phyloP scores from a whole-genome alignment of 768 basidiomycete species.

The Naganishia vaughanmartiniae region DNA sequence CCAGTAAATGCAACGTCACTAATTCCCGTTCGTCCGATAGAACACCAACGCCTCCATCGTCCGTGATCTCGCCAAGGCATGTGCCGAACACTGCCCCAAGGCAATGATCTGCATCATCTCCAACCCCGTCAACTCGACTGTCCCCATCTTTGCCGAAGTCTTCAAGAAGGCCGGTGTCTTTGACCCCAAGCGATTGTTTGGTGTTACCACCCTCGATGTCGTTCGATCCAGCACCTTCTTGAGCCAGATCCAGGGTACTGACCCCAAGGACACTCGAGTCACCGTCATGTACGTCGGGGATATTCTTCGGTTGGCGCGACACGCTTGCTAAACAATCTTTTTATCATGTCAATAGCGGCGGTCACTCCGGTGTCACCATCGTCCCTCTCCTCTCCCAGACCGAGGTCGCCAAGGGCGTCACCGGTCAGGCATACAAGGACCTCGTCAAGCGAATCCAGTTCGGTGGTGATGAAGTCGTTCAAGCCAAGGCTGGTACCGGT shows the following conservation, averaged over 20 bases:
- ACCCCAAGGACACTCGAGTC: conserved; percentile 64
- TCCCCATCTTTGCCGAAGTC: conserved; percentile 90
- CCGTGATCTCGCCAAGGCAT: conserved; percentile 85
- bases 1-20: not conserved
- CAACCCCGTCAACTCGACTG: conserved; percentile 88
- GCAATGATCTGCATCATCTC: conserved; percentile 97
- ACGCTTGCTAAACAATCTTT: too few relatives aligned
- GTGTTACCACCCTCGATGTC: conserved; percentile 97
- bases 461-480: conserved; percentile 95
- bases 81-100: conserved; percentile 78
- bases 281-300: conserved; percentile 63
- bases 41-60: conserved; percentile 98
- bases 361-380: conserved; percentile 96
- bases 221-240: conserved; percentile 93
- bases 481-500: conserved; percentile 87
- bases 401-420: conserved; percentile 56
- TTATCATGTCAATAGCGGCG: conserved; percentile 57
- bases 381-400: conserved; percentile 91
- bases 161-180: conserved; percentile 89
- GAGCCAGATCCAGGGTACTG: conserved; percentile 65
- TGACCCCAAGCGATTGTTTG: conserved; percentile 83
- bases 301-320: not conserved
- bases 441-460: conserved; percentile 93
- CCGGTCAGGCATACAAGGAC: conserved; percentile 56
- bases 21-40: conserved; percentile 12